A percentile compares a stretch with the other conserved stretches of the same genome.
Conservation (phyloP, 2,329 filamentous ascomycete genomes). For the Aureobasidium uvarum region DNA sequence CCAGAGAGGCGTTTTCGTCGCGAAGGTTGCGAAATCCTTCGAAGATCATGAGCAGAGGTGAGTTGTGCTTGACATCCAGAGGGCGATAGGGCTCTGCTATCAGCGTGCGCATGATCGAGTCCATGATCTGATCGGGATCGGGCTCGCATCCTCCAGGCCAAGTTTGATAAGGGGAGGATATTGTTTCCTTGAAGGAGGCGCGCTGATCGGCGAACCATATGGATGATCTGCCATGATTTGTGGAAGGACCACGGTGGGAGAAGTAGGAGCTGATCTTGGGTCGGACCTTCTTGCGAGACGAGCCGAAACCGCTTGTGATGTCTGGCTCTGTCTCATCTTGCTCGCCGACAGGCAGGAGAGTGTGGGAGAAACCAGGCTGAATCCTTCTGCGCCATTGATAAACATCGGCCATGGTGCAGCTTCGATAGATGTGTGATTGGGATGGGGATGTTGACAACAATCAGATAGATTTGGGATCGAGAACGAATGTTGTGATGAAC, state of each 20-base stretch:
- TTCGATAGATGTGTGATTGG: background rate
- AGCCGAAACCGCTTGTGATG: constrained; percentile 33
- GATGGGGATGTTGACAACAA: background rate
- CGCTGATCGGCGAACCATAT: constrained; percentile 4
- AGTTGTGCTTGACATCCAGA: constrained; percentile 39
- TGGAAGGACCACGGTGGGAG: constrained; percentile 35
- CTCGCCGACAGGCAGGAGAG: constrained; percentile 34
- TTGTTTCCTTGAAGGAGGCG: background rate
- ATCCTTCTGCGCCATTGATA: constrained; percentile 40
- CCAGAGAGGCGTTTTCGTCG: constrained; percentile 39
- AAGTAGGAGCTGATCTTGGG: constrained; percentile 45
- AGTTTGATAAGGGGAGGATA: background rate
- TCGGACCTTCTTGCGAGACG: constrained; percentile 39
- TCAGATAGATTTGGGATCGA: background rate
- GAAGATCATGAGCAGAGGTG: constrained; percentile 44
- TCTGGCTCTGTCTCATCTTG: constrained; percentile 33
- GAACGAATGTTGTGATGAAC: background rate
- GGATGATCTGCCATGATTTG: constrained; percentile 28
- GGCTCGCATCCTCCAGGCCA: constrained; percentile 8
- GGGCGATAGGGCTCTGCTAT: constrained; percentile 35
- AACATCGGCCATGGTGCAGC: constrained; percentile 38
- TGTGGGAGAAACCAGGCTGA: constrained; percentile 36
- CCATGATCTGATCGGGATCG: constrained; percentile 32
- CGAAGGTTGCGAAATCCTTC: constrained; percentile 43
- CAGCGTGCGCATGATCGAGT: constrained; percentile 36